Conservation (phyloP, 2,329 filamentous ascomycete species). For the Penicillium vulpinum region DNA sequence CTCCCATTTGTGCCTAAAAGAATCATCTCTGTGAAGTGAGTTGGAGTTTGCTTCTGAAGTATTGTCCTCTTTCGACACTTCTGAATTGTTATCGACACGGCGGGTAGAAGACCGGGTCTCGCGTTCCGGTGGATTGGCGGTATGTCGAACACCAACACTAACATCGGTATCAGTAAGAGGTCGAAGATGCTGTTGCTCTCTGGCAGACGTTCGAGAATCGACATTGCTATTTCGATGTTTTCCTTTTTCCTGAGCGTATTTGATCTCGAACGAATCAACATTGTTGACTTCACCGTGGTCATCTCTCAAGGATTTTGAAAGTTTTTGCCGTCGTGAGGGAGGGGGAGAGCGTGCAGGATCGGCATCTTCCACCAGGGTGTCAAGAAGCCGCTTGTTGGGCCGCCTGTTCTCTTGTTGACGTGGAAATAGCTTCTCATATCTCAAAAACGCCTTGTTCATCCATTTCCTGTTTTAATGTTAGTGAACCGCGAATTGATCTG, state of each 20-base stretch:
- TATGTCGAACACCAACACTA: conserved; percentile 23
- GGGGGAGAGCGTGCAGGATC: conserved; percentile 6
- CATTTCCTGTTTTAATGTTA: conserved; percentile 27
- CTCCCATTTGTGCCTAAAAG: conserved; percentile 29
- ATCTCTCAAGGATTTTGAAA: conserved; percentile 33
- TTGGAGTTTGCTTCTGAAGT: not conserved
- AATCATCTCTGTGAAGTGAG: conserved; percentile 16
- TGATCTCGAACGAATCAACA: not conserved
- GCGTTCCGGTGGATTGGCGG: conserved; percentile 12
- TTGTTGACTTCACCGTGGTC: conserved; percentile 14
- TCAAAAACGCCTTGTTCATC: conserved; percentile 37
- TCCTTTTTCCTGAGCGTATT: not conserved
- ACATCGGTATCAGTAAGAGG: conserved; percentile 7
- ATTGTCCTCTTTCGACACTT: not conserved
- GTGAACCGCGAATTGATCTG: not conserved
- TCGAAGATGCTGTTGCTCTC: conserved; percentile 5
- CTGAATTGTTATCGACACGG: conserved; percentile 3
- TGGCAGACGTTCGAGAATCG: not conserved
- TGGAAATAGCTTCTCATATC: conserved; percentile 9
- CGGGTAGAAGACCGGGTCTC: conserved; percentile 36
- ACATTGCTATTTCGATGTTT: not conserved
- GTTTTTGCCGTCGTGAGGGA: conserved; percentile 28
- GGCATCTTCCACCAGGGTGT: conserved; percentile 9
- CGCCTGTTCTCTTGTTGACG: not conserved
- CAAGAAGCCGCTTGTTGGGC: conserved; percentile 18